phyloP scores from a whole-genome alignment of 2,329 filamentous ascomycete genomes.

The Ceratocystis huliohia region DNA sequence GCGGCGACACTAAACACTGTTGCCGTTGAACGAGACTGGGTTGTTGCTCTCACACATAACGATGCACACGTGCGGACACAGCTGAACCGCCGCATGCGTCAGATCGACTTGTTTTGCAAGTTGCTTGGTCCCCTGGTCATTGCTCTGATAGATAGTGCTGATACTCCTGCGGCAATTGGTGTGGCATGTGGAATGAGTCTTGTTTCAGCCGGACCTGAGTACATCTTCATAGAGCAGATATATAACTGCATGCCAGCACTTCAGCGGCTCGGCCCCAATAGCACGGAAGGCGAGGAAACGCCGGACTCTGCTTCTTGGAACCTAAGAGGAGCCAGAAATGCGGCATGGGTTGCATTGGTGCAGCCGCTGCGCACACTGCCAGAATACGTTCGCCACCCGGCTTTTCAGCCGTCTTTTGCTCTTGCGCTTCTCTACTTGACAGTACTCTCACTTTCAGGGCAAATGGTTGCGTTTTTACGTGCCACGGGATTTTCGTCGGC shows the following conservation, averaged over 20 bases:
- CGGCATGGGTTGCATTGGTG: neutral
- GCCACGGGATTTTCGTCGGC: constrained; percentile 39
- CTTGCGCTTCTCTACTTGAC: constrained; percentile 50
- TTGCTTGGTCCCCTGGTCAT: constrained; percentile 44
- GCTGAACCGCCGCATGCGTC: constrained; percentile 48
- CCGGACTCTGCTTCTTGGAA: neutral
- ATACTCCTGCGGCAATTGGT: constrained; percentile 36
- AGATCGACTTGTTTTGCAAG: constrained; percentile 49
- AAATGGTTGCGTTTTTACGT: constrained; percentile 53
- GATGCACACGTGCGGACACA: constrained; percentile 24
- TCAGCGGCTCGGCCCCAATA: neutral
- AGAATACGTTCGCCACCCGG: constrained; percentile 41
- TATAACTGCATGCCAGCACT: constrained; percentile 24
- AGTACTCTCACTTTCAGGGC: constrained; percentile 45
- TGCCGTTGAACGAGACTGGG: constrained; percentile 60
- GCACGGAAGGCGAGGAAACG: too few relatives aligned
- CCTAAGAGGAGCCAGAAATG: neutral
- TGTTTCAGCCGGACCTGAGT: constrained; percentile 38
- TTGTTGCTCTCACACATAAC: constrained; percentile 31
- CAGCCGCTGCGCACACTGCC: constrained; percentile 24
- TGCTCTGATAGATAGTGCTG: constrained; percentile 38
- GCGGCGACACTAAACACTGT: constrained; percentile 52
- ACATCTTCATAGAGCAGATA: constrained; percentile 35
- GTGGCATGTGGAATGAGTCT: constrained; percentile 39
- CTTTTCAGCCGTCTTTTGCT: constrained; percentile 48